Conservation (phyloP, 2,329 filamentous ascomycete genomes). For the Sclerotinia sclerotiorum region DNA sequence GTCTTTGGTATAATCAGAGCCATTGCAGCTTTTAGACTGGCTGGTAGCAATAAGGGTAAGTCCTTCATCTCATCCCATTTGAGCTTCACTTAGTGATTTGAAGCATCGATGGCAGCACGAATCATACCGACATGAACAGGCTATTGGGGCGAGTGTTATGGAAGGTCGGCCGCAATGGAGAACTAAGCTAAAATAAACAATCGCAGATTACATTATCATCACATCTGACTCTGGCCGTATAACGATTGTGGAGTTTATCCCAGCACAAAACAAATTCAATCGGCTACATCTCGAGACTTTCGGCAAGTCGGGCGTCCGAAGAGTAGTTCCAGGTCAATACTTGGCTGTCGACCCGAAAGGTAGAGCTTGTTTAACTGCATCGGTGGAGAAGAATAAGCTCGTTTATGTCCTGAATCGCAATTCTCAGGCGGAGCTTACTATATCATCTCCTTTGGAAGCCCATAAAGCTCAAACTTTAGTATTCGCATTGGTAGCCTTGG, state of each 20-base stretch:
- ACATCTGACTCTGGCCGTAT: slow-evolving; percentile 95
- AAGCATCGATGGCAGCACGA: slow-evolving; percentile 57
- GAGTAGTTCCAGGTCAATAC: slow-evolving; percentile 94
- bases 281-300: slow-evolving; percentile 95
- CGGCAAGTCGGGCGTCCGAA: slow-evolving; percentile 91
- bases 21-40: slow-evolving; percentile 84
- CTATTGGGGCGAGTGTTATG: slow-evolving; percentile 28
- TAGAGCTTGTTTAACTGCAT: slow-evolving; percentile 89
- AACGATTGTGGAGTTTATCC: slow-evolving; percentile 87
- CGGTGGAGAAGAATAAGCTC: slow-evolving; percentile 98
- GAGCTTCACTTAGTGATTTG: slow-evolving; percentile 70
- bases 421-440: slow-evolving; percentile 89
- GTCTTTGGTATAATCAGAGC: slow-evolving; percentile 93
- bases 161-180: slow-evolving; percentile 24
- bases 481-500: slow-evolving; percentile 81
- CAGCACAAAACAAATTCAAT: slow-evolving; percentile 81
- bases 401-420: slow-evolving; percentile 98
- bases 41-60: slow-evolving; percentile 95
- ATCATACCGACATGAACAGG: slow-evolving; percentile 38
- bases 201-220: slow-evolving; percentile 88
- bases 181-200: slow-evolving; percentile 35
- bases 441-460: slow-evolving; percentile 94
- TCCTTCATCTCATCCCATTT: slow-evolving; percentile 46
- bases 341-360: slow-evolving; percentile 94
- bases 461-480: slow-evolving; percentile 91